Base-by-base conservation (phyloP, 108 stramenopile genomes). In the Aurantiochytrium sp. region DNA sequence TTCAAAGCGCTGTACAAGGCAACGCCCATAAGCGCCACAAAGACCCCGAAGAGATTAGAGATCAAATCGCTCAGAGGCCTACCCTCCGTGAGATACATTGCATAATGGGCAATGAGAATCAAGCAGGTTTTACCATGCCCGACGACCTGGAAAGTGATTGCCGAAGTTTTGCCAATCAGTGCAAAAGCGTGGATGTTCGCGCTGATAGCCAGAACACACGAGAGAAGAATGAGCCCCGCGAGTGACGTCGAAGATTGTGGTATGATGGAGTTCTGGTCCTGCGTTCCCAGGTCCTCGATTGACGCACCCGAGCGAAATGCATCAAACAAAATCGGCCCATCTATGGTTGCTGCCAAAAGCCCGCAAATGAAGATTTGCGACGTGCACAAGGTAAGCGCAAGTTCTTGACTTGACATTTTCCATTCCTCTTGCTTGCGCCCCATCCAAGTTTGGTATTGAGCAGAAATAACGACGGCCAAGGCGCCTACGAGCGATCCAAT, bases 121-220 rank as follows among this genome's bases (percentile, higher is more conserved):
- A 83, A 45, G 3, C 76, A 83, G 19, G 76, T 83, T 23, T 83
- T 83, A 23, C 76, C 76, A 83, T 83, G 76, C 12, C 76, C 76
- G 19, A 83, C 76, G 6, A 83, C 76, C 23, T 83, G 76, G 23
- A 83, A 83, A 16, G 76, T 83, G 25, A 83, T 45, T 0, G 76
- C 4, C 25, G 76, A 83, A 19, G 76, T 83, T 23, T 2, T 83
- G 25, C 76, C 76, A 23, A 83, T 83, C 0, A 83, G 51, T 10
- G 76, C 76, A 4, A 83, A 83, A 12, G 76, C 19, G 76, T 83
- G 76, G 45, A 83, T 45, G 4, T 83, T 83, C 45, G 28, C 76
- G 28, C 49, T 12, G 51, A 83, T 28, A 12, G 76, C 76, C 25
- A 83, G 76, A 6, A 83, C n/a, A 23, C 76, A 83, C 16, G 76